Evolutionary conservation across 2,329 filamentous ascomycete genomes (phyloP).

Genomic region (Cladosporium sp.): DNA sequence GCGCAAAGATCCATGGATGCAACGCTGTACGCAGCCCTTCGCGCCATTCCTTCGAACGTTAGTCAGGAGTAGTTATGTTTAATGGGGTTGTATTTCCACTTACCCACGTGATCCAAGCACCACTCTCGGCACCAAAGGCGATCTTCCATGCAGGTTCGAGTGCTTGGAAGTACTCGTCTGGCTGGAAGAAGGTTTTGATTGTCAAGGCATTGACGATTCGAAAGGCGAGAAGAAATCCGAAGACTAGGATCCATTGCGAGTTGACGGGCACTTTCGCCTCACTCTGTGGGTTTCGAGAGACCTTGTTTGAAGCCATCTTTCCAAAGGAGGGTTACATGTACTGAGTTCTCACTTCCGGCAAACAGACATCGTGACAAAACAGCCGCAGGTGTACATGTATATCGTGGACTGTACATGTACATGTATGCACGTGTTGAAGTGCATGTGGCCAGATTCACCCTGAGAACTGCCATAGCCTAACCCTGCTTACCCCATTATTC

Average conservation of each 20-base stretch:
- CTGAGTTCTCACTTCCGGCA: no score
- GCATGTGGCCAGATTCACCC: no score
- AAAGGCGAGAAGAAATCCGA: conserved; percentile 54
- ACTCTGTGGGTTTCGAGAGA: neutral
- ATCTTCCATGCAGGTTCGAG: conserved; percentile 91
- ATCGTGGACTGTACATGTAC: no score
- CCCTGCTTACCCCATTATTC: no score
- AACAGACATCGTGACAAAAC: no score
- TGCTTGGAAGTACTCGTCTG: conserved; percentile 95
- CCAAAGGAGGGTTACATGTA: no score
- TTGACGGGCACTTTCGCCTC: neutral
- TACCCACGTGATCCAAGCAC: conserved; percentile 96
- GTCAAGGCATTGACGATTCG: conserved; percentile 76
- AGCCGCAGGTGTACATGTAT: no score
- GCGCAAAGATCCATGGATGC: conserved; percentile 78
- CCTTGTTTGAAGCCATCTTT: neutral
- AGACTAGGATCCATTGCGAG: neutral
- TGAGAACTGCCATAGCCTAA: no score
- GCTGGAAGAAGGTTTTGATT: conserved; percentile 90
- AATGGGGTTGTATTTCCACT: conserved; percentile 7
- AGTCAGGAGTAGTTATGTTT: conserved; percentile 5
- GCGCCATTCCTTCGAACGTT: conserved; percentile 43
- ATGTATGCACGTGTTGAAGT: no score
- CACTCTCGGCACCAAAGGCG: conserved; percentile 71
- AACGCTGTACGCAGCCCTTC: neutral